Evolutionary conservation across 768 basidiomycete species (phyloP).

Genomic region (Leccinum subgranulosum): DNA sequence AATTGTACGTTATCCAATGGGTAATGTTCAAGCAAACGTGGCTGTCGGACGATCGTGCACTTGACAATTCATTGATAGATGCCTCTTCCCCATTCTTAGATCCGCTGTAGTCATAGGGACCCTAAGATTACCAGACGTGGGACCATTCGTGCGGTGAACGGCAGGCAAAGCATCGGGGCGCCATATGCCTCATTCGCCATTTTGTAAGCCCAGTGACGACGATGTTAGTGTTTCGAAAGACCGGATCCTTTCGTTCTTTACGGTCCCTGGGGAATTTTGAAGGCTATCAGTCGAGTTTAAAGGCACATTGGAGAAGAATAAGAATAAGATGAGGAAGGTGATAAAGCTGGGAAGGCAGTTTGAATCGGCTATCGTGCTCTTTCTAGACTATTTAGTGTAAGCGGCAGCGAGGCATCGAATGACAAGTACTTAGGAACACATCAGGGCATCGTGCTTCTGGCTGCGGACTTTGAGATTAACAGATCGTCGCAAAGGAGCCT

Average conservation of each 20-base stretch:
- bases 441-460: not conserved
- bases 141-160: slow-evolving; percentile 34
- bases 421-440: not conserved
- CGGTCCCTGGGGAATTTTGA: no score
- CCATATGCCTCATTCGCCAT: no score
- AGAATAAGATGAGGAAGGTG: not conserved
- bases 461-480: not conserved
- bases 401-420: not conserved
- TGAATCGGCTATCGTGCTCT: not conserved
- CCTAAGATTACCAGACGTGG: slow-evolving; percentile 16
- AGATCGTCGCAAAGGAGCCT: not conserved
- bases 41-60: no score
- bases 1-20: no score
- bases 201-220: no score
- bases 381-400: not conserved
- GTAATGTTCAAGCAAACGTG: no score
- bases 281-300: slow-evolving; percentile 40
- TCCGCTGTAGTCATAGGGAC: no score
- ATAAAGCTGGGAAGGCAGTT: not conserved
- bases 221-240: slow-evolving; percentile 44
- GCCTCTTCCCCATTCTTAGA: no score
- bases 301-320: slow-evolving; percentile 41
- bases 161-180: slow-evolving; percentile 42
- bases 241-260: no score
- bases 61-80: no score